phyloP scores from a whole-genome alignment of 371 early-diverging fungal genomes.

The Circinella umbellata region DNA sequence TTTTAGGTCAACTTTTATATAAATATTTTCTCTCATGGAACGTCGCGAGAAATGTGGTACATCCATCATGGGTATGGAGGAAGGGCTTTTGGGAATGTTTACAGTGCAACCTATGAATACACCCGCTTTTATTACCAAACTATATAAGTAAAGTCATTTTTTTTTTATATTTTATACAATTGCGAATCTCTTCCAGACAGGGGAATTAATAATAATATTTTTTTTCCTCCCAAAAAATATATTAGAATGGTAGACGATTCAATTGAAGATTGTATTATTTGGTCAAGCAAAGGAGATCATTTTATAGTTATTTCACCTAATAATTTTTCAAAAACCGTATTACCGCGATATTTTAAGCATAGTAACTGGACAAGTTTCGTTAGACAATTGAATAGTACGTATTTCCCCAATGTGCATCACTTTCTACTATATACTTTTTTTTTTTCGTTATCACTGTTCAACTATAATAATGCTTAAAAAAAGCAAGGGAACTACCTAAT shows the following conservation, averaged over 20 bases:
- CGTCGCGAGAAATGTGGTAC: neutral
- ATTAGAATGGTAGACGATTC: neutral
- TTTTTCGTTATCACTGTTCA: too few species aligned
- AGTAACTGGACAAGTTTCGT: conserved; percentile 88
- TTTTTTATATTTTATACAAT: neutral
- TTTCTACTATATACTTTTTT: too few species aligned
- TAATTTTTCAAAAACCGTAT: conserved; percentile 46
- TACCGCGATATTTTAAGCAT: conserved; percentile 87
- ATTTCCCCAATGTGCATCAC: too few species aligned
- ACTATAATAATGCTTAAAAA: neutral
- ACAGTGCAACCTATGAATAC: conserved; percentile 1
- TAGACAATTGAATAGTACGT: conserved; percentile 79
- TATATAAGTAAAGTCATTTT: neutral
- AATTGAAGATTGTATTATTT: neutral
- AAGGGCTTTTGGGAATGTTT: neutral
- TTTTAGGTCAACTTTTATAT: too few species aligned
- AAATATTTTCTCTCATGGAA: neutral
- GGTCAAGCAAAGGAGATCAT: neutral
- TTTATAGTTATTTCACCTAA: conserved; percentile 5
- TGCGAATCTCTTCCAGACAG: neutral
- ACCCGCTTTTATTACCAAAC: neutral
- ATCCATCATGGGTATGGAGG: neutral
- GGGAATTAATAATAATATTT: neutral
- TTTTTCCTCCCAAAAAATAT: neutral
- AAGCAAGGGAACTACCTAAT: neutral